Evolutionary conservation across 257 asterid genomes (phyloP).

Genomic region (Thymus quinquecostatus): DNA sequence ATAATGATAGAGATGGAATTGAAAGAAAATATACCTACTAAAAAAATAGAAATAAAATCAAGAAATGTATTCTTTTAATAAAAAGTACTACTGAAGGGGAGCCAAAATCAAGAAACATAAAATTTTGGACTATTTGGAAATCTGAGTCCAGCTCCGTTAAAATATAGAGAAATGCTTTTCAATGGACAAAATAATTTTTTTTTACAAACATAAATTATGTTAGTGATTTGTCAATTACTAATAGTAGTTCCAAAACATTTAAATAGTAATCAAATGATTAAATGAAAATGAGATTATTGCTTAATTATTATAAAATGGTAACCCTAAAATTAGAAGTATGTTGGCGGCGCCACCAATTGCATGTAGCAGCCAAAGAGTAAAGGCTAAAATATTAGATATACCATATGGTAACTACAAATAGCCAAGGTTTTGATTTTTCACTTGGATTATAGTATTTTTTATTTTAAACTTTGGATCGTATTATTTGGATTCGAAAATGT

Average conservation of each 20-base stretch:
- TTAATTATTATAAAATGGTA: no score
- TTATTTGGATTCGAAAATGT: background rate
- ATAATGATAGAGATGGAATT: no score
- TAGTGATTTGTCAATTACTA: no score
- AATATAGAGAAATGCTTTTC: background rate
- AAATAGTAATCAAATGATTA: no score
- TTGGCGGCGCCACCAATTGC: background rate
- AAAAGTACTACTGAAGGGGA: no score
- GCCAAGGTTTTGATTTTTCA: background rate
- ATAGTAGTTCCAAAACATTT: background rate
- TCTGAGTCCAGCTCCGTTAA: constrained; percentile 10
- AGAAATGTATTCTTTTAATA: no score
- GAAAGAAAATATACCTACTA: no score
- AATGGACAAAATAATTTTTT: background rate
- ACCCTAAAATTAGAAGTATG: no score
- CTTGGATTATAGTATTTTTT: no score
- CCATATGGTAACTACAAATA: background rate
- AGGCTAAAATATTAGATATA: background rate
- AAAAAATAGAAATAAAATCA: no score
- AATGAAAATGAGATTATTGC: no score
- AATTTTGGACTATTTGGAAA: constrained; percentile 1
- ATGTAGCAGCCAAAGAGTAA: background rate
- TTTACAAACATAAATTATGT: background rate
- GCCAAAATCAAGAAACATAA: no score
- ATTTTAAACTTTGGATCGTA: background rate